Evolutionary conservation across 768 basidiomycete species (phyloP), one percentile per base, ranked within the genome.

Genomic region (Lyophyllum shimeji): DNA sequence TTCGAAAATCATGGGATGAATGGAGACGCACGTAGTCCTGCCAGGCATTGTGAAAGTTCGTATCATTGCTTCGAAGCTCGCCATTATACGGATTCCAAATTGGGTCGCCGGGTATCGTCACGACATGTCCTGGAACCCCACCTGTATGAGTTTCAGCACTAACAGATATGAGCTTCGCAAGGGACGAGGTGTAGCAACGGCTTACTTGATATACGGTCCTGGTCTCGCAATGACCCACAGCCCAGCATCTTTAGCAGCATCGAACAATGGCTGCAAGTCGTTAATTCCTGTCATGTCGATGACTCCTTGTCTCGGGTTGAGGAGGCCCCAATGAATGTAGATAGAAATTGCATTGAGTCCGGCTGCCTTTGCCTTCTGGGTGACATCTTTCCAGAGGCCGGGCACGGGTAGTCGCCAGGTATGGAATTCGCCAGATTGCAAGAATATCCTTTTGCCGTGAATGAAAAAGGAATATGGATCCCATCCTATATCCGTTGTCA

Each of bases 381-480:
- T 33, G 23, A 61, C 56, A 42, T 61, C 60, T 47, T 56, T 61
- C 60, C 60, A 61, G 13, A 61, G 49, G 7, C 49, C 42, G 1
- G 57, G 57, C 42, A 58, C 55, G 34, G 60, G 60, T 31, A 61
- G 55, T 45, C 60, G 46, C 60, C 60, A 61, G 7, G 57, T 53
- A 49, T 61, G 60, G 18, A 61, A 61, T 50, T 61, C 60, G 20
- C 60, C 60, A 12, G 60, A 55, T 45, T 61, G 60, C 31, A 61
- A 39, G 45, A 58, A 61, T 33, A 61, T 53, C 27, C 60, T 57
- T 25, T 53, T 55, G 6, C 52, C 60, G 11, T 59, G 46, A 17
- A 61, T 39, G 33, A 50, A 61, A 48, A 61, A 61, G 6, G 60
- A 61, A 39, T 61, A 61, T 23, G 53, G 25, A 25, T 61, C 60